Conservation (phyloP, 1,139 yeast species). For the Debaryomyces coudertii region DNA sequence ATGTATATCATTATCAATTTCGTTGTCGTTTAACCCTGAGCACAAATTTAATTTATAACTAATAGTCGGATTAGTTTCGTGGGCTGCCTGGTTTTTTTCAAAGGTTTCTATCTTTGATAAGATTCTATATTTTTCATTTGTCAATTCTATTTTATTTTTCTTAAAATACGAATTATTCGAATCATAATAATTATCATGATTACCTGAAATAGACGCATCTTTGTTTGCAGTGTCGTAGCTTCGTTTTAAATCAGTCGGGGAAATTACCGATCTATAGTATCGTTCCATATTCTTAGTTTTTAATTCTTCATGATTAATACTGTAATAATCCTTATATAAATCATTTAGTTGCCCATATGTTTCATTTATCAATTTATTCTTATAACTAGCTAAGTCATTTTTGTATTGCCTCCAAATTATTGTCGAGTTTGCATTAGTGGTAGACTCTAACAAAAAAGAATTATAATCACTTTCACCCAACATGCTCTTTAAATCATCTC, state of each 20-base stretch:
- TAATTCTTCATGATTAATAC: slow-evolving; percentile 21
- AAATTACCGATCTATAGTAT: slow-evolving; percentile 37
- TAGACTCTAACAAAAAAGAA: slow-evolving; percentile 24
- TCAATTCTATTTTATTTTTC: slow-evolving; percentile 39
- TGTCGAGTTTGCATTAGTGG: slow-evolving; percentile 29
- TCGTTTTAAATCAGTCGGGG: slow-evolving; percentile 22
- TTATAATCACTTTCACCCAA: slow-evolving; percentile 38
- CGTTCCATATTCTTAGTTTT: slow-evolving; percentile 21
- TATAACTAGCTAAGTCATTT: slow-evolving; percentile 22
- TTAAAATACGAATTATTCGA: slow-evolving; percentile 27
- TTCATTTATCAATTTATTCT: slow-evolving; percentile 27
- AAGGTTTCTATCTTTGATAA: slow-evolving; percentile 1
- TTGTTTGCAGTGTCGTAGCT: slow-evolving; percentile 11
- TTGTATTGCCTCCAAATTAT: slow-evolving; percentile 41
- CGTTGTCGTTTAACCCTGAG: slow-evolving; percentile 27
- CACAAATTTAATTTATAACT: slow-evolving; percentile 21
- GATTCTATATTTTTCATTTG: slow-evolving; percentile 27
- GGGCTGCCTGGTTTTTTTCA: slow-evolving; percentile 6
- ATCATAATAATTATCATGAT: slow-evolving; percentile 33
- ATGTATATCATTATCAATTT: slow-evolving; percentile 28
- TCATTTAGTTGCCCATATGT: slow-evolving; percentile 29
- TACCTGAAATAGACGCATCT: slow-evolving; percentile 14
- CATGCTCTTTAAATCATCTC: slow-evolving; percentile 28
- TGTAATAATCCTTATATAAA: slow-evolving; percentile 31
- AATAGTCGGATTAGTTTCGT: not conserved